These are phyloP conservation scores for Fusarium globosum DNA, from an alignment of 2,329 filamentous ascomycete genomes.

Conservation along the genomic window DNA sequence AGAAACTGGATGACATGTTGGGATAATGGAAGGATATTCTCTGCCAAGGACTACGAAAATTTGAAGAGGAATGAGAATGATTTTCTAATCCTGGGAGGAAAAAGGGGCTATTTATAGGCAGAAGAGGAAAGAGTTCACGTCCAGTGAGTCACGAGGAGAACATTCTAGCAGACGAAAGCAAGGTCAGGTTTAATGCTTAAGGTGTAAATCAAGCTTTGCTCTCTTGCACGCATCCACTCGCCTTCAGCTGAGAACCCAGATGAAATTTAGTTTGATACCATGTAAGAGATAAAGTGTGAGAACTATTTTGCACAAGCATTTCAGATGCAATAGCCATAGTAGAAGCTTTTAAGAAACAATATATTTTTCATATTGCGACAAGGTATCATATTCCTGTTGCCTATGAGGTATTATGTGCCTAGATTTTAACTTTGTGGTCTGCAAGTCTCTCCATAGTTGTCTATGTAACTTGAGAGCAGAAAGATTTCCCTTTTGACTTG, in stretches of 20 bases:
- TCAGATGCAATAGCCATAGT: background rate
- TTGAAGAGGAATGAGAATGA: background rate
- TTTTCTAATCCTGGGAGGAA: background rate
- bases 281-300: too few species aligned
- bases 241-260: background rate
- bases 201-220: too few species aligned
- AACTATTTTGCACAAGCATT: rapidly evolving
- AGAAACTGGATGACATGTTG: background rate
- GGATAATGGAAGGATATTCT: too few species aligned
- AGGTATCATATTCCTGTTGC: rapidly evolving
- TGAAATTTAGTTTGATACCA: background rate
- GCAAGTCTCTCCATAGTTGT: background rate
- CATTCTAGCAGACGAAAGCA: rapidly evolving
- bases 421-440: background rate
- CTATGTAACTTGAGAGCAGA: rapidly evolving
- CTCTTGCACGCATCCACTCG: too few species aligned
- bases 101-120: background rate
- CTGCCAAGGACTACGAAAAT: too few species aligned
- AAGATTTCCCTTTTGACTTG: background rate
- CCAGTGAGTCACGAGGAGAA: background rate
- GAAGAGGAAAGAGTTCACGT: rapidly evolving
- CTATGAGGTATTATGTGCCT: rapidly evolving
- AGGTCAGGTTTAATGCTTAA: background rate
- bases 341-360: background rate
- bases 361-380: background rate